Conservation (phyloP, 495 filamentous ascomycete species). For the Podospora tetraspora region DNA sequence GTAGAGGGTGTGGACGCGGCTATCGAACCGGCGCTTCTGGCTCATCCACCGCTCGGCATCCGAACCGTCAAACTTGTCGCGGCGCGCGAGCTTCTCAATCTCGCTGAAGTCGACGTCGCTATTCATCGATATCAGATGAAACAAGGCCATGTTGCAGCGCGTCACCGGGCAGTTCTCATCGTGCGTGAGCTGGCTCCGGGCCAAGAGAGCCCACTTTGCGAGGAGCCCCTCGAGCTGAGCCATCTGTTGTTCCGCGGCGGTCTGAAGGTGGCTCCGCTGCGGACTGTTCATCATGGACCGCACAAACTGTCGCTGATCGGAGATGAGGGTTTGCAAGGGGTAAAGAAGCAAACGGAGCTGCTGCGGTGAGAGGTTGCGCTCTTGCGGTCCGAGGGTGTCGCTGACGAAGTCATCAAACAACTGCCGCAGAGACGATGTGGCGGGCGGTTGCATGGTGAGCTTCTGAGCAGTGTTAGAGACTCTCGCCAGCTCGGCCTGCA, state of each 20-base stretch:
- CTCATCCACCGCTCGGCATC: constrained; percentile 44
- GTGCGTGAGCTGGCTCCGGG: constrained; percentile 30
- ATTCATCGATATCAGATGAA: constrained; percentile 59
- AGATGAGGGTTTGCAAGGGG: constrained; percentile 47
- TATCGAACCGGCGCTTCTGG: constrained; percentile 49
- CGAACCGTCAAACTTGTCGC: constrained; percentile 44
- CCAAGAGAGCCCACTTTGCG: constrained; percentile 54
- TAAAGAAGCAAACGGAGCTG: constrained; percentile 49
- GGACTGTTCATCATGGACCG: constrained; percentile 41
- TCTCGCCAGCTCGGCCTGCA: constrained; percentile 45
- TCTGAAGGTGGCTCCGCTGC: constrained; percentile 12
- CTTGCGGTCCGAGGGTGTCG: constrained; percentile 35
- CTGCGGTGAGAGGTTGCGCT: constrained; percentile 38
- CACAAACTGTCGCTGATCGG: constrained; percentile 45
- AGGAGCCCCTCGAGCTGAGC: constrained; percentile 50
- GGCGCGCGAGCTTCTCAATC: constrained; percentile 53
- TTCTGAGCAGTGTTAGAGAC: constrained; percentile 34
- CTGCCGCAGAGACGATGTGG: constrained; percentile 49
- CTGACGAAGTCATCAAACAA: constrained; percentile 53
- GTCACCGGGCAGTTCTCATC: constrained; percentile 37
- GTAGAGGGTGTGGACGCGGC: constrained; percentile 52
- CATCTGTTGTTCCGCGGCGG: neutral
- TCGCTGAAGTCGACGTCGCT: constrained; percentile 53
- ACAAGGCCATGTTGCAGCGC: constrained; percentile 55
- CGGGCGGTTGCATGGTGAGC: constrained; percentile 34